A percentile compares a stretch with the other conserved stretches of the same genome.
Evolutionary conservation across 2,329 filamentous ascomycete species (phyloP).

Genomic region (Chlorencoelia australis): DNA sequence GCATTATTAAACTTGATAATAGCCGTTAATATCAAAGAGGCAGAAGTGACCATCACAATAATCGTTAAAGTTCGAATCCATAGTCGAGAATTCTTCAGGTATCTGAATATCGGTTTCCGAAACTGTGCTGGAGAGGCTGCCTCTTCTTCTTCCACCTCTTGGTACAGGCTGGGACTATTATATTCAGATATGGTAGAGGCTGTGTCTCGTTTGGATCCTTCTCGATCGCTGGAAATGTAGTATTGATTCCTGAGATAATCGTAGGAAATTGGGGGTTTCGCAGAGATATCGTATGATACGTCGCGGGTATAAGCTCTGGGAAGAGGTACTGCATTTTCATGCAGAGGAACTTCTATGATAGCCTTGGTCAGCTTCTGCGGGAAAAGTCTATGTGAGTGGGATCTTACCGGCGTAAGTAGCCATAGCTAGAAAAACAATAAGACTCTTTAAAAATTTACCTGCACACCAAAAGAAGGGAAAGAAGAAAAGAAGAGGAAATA

Average conservation of each 20-base stretch:
- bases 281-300: neutral
- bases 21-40: conserved; percentile 13
- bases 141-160: neutral
- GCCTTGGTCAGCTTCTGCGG: no score
- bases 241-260: neutral
- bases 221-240: no score
- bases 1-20: conserved; percentile 12
- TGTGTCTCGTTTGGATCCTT: neutral
- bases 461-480: no score
- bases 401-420: no score
- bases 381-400: no score
- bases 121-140: neutral
- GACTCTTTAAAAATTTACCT: no score
- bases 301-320: no score
- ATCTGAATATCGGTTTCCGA: neutral
- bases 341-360: neutral
- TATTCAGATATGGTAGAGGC: neutral
- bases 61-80: conserved; percentile 12
- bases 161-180: neutral
- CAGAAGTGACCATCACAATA: conserved; percentile 12
- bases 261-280: neutral
- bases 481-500: no score
- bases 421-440: no score
- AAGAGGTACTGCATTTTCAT: neutral
- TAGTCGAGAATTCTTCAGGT: conserved; percentile 4